These are phyloP conservation scores for Didymella arachidicola DNA, from an alignment of 2,329 filamentous ascomycete species.

Conservation along the genomic window DNA sequence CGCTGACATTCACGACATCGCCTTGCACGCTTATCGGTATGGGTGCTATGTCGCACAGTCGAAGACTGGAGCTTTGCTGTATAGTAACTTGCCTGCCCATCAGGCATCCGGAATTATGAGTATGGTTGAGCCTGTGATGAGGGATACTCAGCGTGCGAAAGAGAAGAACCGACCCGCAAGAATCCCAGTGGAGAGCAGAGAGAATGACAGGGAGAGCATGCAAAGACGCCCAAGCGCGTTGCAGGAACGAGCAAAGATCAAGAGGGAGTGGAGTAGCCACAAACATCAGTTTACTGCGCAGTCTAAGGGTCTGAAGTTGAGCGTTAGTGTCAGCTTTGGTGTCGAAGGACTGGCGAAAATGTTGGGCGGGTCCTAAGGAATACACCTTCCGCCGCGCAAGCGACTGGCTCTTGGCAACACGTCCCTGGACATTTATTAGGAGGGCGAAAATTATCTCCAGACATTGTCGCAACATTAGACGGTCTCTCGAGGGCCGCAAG, in stretches of 20 bases:
- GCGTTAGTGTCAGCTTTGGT: slow-evolving; percentile 41
- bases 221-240: slow-evolving; percentile 25
- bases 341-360: slow-evolving; percentile 35
- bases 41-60: slow-evolving; percentile 39
- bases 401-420: too few relatives aligned
- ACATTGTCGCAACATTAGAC: neutral
- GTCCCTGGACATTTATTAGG: neutral
- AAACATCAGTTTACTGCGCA: slow-evolving; percentile 37
- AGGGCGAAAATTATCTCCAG: neutral
- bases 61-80: slow-evolving; percentile 33
- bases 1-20: slow-evolving; percentile 30
- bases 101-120: slow-evolving; percentile 26
- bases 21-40: slow-evolving; percentile 45
- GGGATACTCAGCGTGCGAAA: slow-evolving; percentile 26
- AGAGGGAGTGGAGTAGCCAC: slow-evolving; percentile 39
- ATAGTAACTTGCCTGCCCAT: slow-evolving; percentile 41
- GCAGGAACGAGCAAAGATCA: slow-evolving; percentile 34
- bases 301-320: slow-evolving; percentile 39
- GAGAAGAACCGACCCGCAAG: slow-evolving; percentile 27
- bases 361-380: slow-evolving; percentile 24
- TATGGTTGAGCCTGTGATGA: slow-evolving; percentile 31
- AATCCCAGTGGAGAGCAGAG: slow-evolving; percentile 6
- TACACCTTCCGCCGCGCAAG: too few relatives aligned
- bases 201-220: slow-evolving; percentile 12
- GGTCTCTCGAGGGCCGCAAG: too few relatives aligned